phyloP scores from a whole-genome alignment of 805 yeast genomes.

The Cyberlindnera mississippiensis region DNA sequence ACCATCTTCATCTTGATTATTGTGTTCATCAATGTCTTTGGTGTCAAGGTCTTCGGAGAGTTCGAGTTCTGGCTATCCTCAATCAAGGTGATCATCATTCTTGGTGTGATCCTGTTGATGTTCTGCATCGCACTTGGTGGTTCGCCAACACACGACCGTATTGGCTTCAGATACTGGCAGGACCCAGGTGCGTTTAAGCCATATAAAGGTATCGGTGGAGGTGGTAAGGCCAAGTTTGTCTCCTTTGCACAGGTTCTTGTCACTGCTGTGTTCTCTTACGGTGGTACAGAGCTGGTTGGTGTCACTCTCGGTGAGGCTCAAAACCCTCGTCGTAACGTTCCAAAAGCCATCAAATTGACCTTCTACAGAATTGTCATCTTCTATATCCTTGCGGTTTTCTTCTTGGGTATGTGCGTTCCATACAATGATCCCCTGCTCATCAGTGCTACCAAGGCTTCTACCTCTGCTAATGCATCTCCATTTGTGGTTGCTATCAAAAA shows the following conservation, averaged over 20 bases:
- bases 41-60: constrained; percentile 51
- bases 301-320: constrained; percentile 69
- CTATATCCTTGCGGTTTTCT: constrained; percentile 54
- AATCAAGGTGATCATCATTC: constrained; percentile 33
- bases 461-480: constrained; percentile 74
- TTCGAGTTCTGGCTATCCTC: constrained; percentile 46
- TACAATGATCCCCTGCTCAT: constrained; percentile 45
- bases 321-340: constrained; percentile 61
- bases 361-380: constrained; percentile 64
- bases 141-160: constrained; percentile 65
- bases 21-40: constrained; percentile 43
- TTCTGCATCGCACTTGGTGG: constrained; percentile 71
- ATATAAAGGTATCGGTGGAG: constrained; percentile 40
- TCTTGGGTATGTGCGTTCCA: constrained; percentile 65
- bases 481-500: constrained; percentile 74
- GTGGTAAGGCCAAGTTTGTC: constrained; percentile 52
- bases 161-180: constrained; percentile 67
- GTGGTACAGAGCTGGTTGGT: constrained; percentile 66
- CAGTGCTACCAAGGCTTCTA: constrained; percentile 42
- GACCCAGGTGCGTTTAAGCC: constrained; percentile 59
- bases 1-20: constrained; percentile 29
- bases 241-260: constrained; percentile 53
- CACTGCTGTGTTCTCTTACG: constrained; percentile 61
- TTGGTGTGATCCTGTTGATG: constrained; percentile 45
- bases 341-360: constrained; percentile 63